Base-by-base conservation (phyloP, 1,284 basidiomycete genomes). In the Golubevia pallescens region DNA sequence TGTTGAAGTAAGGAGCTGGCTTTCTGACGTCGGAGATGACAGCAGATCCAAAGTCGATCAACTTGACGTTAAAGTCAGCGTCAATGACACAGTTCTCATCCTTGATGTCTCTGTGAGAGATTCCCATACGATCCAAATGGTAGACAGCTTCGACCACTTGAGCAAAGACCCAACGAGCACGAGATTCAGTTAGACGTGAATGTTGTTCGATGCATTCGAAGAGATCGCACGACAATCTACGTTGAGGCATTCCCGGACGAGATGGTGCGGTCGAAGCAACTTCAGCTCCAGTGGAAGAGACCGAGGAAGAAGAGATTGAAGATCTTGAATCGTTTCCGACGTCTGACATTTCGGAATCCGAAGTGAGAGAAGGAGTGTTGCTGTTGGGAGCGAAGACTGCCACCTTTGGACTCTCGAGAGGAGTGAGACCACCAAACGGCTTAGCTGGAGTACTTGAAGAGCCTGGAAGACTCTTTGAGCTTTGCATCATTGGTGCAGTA, bases 141-240 rank as follows among this genome's bases (percentile, higher is more conserved):
- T 90, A 87, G 19, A 95, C 92, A 21, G 91, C 93, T 67, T 94
- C 92, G 64, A 94, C 93, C 59, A 96, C 90, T 87, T 97, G 94
- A 21, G 89, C 88, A 83, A 96, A 94, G 69, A 96, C 90, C 86
- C 91, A 91, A 60, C 91, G 89, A 4, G 93, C 92, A 78, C 92
- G 90, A 58, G 88, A 88, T 86, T 95, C 93, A n/a, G 89, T 89
- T 60, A 96, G 89, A 5, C 91, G 89, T 72, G 92, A 92, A 81
- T 94, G 88, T 79, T 93, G 92, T 86, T 96, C 94, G 66, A 96
- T 94, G 84, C 93, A 96, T 83, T 96, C 94, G 74, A 96, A 96
- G 57, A 97, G 88, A 81, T 97, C 94, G 85, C 95, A 91, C 19
- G 93, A 94, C 53, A 92, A 89, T 52, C 93, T 89, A 24, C 93